Evolutionary conservation across 306 rosid species (phyloP).

Genomic region (Gillenia trifoliata): DNA sequence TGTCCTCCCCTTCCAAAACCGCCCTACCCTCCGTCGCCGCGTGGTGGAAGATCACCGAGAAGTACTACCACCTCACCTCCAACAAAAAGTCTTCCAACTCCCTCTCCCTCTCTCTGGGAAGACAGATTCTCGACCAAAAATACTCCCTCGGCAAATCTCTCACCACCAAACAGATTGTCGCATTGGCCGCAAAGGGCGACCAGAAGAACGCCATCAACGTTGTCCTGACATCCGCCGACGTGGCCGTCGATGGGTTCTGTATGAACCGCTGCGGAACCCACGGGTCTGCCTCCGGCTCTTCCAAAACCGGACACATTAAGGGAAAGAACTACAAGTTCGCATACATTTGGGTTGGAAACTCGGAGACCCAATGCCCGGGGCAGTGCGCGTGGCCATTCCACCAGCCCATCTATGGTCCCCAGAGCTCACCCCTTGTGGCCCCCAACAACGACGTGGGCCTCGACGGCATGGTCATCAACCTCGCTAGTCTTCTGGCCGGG

Average conservation of each 20-base stretch:
- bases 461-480: slow-evolving; percentile 62
- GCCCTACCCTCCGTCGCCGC: slow-evolving; percentile 55
- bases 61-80: slow-evolving; percentile 50
- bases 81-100: slow-evolving; percentile 23
- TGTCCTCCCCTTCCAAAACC: slow-evolving; percentile 17
- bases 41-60: slow-evolving; percentile 88
- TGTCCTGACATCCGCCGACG: slow-evolving; percentile 69
- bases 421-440: slow-evolving; percentile 39
- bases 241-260: slow-evolving; percentile 63
- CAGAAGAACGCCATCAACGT: slow-evolving; percentile 57
- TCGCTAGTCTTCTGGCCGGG: slow-evolving; percentile 63
- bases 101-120: slow-evolving; percentile 38
- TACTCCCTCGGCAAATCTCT: slow-evolving; percentile 65
- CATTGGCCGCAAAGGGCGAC: slow-evolving; percentile 58
- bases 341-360: slow-evolving; percentile 77
- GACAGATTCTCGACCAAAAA: slow-evolving; percentile 48
- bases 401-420: slow-evolving; percentile 67
- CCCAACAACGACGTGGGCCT: slow-evolving; percentile 72
- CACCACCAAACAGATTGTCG: slow-evolving; percentile 40
- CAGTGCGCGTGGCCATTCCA: slow-evolving; percentile 78
- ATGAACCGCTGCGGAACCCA: slow-evolving; percentile 71
- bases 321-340: slow-evolving; percentile 54
- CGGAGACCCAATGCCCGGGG: slow-evolving; percentile 68
- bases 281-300: slow-evolving; percentile 29
- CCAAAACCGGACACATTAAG: slow-evolving; percentile 7